Percentiles rank a stretch among this genome's conserved stretches.
phyloP scores from a whole-genome alignment of 148 eudicot species.

The Chenopodium formosanum region DNA sequence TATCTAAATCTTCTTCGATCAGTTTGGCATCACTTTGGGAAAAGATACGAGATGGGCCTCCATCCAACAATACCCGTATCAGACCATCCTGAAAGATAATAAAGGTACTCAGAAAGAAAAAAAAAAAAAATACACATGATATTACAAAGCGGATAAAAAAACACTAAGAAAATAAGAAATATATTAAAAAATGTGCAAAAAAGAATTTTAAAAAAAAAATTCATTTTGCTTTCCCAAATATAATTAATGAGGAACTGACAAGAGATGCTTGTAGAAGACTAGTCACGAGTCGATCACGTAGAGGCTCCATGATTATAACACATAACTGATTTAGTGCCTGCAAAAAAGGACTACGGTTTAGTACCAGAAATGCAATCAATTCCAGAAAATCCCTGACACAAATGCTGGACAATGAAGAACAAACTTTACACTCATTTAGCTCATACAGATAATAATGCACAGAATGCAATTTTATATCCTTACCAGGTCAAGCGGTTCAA shows the following conservation, averaged over 20 bases:
- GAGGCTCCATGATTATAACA: conserved; percentile 73
- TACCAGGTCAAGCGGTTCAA: conserved; percentile 95
- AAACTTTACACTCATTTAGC: neutral
- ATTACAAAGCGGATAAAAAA: neutral
- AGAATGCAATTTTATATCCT: conserved; percentile 12
- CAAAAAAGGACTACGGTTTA: conserved; percentile 18
- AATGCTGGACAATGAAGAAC: neutral
- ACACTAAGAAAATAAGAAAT: neutral
- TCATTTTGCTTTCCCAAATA: neutral
- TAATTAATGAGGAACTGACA: conserved; percentile 38
- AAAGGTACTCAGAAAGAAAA: neutral
- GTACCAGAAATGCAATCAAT: neutral
- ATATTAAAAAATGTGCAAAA: neutral
- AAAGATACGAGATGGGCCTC: conserved; percentile 92
- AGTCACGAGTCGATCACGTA: conserved; percentile 92
- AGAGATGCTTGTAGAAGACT: conserved; percentile 96
- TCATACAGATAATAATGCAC: neutral
- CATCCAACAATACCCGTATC: conserved; percentile 83
- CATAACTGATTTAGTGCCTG: conserved; percentile 92
- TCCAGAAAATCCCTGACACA: neutral
- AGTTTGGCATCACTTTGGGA: conserved; percentile 67
- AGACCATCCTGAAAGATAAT: conserved; percentile 75
- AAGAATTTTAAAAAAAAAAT: neutral
- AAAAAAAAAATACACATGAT: neutral
- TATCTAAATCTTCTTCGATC: conserved; percentile 89